A percentile compares a stretch with the other conserved stretches of the same genome.
These are phyloP conservation scores for Clonostachys solani DNA, from an alignment of 2,329 filamentous ascomycete species.

Conservation along the genomic window DNA sequence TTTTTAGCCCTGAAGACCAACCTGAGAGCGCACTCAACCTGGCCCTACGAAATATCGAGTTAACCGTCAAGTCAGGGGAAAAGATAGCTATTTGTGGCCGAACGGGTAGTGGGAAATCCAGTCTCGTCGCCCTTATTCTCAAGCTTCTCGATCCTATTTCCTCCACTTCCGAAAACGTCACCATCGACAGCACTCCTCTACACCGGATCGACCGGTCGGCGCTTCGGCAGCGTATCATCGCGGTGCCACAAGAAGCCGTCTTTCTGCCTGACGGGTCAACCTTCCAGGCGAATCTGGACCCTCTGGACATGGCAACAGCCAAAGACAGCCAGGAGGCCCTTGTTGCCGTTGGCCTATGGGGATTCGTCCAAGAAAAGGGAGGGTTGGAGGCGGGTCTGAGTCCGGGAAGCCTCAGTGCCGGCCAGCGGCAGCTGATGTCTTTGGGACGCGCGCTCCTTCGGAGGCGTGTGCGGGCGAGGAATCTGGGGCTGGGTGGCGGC, in stretches of 20 bases:
- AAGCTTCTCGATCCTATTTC: constrained; percentile 32
- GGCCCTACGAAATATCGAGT: constrained; percentile 14
- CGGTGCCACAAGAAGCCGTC: constrained; percentile 48
- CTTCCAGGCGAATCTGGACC: constrained; percentile 37
- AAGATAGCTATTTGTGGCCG: constrained; percentile 30
- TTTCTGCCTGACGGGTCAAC: constrained; percentile 41
- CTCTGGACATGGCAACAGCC: constrained; percentile 19
- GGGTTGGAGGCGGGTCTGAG: constrained; percentile 31
- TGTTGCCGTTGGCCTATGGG: constrained; percentile 23
- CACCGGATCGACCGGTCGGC: constrained; percentile 28
- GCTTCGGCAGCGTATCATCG: constrained; percentile 42
- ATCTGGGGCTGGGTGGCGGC: background rate
- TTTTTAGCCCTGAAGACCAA: background rate
- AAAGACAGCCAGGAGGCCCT: constrained; percentile 28
- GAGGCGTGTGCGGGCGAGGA: constrained; percentile 13
- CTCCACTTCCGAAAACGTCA: constrained; percentile 16
- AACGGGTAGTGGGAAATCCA: constrained; percentile 38
- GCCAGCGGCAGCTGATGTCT: constrained; percentile 61
- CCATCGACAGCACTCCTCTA: constrained; percentile 36
- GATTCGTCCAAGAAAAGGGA: constrained; percentile 22
- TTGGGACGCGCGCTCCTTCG: constrained; percentile 55
- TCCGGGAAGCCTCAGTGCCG: constrained; percentile 46
- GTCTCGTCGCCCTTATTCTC: constrained; percentile 30
- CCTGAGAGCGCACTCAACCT: constrained; percentile 6
- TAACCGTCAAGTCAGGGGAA: constrained; percentile 21